Conservation (phyloP, 768 basidiomycete species). For the Boletus sp. region DNA sequence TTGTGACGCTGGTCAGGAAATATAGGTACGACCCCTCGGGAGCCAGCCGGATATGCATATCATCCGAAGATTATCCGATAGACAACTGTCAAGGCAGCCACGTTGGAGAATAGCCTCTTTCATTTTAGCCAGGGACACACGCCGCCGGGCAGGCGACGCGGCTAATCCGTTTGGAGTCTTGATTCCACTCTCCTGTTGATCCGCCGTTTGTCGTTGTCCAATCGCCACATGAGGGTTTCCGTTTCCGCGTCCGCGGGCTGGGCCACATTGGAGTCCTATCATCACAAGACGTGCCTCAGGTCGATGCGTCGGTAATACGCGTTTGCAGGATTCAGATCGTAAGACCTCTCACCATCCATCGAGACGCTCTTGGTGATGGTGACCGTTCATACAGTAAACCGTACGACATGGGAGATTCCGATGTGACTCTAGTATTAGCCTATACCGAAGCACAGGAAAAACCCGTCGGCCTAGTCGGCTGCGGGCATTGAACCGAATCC, state of each 20-base stretch:
- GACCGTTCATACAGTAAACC: neutral
- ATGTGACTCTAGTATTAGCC: neutral
- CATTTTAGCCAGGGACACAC: neutral
- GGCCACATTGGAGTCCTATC: neutral
- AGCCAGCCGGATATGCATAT: neutral
- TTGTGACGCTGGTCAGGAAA: no score
- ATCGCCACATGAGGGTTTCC: neutral
- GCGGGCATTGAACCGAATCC: neutral
- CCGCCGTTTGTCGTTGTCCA: no score
- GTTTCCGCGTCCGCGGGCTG: neutral
- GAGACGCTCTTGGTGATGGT: neutral
- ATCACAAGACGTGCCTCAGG: neutral
- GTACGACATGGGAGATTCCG: neutral
- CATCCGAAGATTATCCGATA: neutral
- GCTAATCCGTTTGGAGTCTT: no score
- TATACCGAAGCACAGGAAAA: neutral
- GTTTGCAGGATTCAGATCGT: neutral
- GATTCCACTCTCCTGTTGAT: no score
- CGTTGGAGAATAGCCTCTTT: neutral
- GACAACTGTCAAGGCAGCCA: neutral
- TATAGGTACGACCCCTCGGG: no score
- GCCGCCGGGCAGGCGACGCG: no score
- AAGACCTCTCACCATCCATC: neutral
- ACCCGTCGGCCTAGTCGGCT: neutral
- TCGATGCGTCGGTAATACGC: neutral